Evolutionary conservation across 2,329 filamentous ascomycete genomes (phyloP), one percentile per base, ranked within the genome.

Genomic region (Hypoxylon sp.): DNA sequence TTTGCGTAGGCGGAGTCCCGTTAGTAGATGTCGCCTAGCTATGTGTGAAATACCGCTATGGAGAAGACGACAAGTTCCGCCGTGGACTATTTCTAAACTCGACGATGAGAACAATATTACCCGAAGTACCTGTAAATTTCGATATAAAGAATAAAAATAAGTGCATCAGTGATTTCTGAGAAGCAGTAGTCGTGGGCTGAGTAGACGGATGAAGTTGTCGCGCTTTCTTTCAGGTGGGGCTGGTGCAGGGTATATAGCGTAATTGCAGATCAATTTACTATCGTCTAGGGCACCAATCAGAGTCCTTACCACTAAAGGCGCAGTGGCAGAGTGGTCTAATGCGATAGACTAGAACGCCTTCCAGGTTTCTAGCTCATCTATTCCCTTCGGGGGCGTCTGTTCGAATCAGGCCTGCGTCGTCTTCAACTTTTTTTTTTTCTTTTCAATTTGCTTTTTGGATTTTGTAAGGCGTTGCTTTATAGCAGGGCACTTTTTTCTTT

Each of bases 351-450:
- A 54, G 52, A 54, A 54, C 25, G 25, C 25, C 6, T 27, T 6
- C 25, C 6, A 27, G 25, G 25, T 6, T 6, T 27, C 25, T 27
- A 27, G 25, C 25, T 27, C 25, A 54, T 54, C 52, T 45, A 29
- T 29, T 54, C 32, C 52, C 52, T 54, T 54, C 52, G 52, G 52
- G 52, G 32, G 52, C 52, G 52, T 54, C 52, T 54, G 52, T 54
- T 54, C 52, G 52, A 54, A 54, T 54, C 52, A 54, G 52, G 52
- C 52, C 52, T 54, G 52, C 52, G 52, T 54, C 52, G 52, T 27
- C 45, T 43, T 25, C 8, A 7, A 12, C 29, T 32, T 45, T 4
- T 54, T 5, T 43, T 14, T 43, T 12, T 21, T 32, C 7, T 30
- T 30, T 23, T 7, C 16, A 16, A 2, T 14, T 19, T 43, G 2